Percentiles rank a stretch among this genome's conserved stretches.
These are phyloP conservation scores for Globisporangium irregulare DNA, from an alignment of 352 stramenopile genomes.

Conservation along the genomic window DNA sequence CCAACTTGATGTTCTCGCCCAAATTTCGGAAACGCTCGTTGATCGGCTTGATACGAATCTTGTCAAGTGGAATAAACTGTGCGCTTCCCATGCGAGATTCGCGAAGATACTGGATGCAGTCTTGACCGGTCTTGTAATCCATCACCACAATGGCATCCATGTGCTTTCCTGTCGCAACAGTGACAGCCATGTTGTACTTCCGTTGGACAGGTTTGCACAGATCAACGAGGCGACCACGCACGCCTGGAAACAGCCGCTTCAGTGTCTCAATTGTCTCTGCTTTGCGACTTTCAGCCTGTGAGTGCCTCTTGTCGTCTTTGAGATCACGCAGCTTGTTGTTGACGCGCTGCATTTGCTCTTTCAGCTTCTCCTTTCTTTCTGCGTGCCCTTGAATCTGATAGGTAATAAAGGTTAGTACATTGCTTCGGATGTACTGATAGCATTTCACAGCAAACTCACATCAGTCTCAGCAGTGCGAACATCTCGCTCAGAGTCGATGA, in stretches of 20 bases:
- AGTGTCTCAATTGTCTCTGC: slow-evolving; percentile 78
- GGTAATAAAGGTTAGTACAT: not conserved
- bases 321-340: slow-evolving; percentile 90
- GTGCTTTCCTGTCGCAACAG: slow-evolving; percentile 96
- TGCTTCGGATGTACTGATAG: not conserved
- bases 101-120: slow-evolving; percentile 93
- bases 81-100: slow-evolving; percentile 93
- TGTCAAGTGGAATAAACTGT: slow-evolving; percentile 97
- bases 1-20: slow-evolving; percentile 90
- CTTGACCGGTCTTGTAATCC: slow-evolving; percentile 79
- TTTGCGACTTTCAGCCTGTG: slow-evolving; percentile 86
- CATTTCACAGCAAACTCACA: slow-evolving; percentile 20
- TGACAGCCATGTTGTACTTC: slow-evolving; percentile 97
- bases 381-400: slow-evolving; percentile 51
- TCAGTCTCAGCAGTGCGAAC: slow-evolving; percentile 59
- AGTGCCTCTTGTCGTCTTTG: slow-evolving; percentile 91
- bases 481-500: slow-evolving; percentile 45
- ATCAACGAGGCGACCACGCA: slow-evolving; percentile 95
- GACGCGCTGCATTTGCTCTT: slow-evolving; percentile 63
- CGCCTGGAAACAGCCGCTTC: slow-evolving; percentile 87
- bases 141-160: slow-evolving; percentile 92
- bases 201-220: slow-evolving; percentile 95
- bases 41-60: slow-evolving; percentile 87
- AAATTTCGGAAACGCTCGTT: slow-evolving; percentile 94
- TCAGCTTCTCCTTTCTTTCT: slow-evolving; percentile 57